Conservation (phyloP, 345 rosid species). For the Linum usitatissimum region DNA sequence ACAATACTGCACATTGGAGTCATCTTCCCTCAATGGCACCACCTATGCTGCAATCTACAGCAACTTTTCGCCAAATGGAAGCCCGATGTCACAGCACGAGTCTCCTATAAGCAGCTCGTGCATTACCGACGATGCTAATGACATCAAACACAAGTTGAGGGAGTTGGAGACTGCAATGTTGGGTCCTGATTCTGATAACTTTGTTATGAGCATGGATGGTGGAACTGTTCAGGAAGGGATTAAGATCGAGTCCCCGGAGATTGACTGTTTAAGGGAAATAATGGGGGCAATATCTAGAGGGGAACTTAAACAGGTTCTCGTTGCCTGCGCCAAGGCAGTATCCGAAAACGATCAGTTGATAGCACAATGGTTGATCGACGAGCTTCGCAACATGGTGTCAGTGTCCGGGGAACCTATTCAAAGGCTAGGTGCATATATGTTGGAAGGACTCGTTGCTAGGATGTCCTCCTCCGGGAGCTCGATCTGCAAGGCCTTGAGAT, state of each 20-base stretch:
- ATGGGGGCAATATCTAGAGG: constrained; percentile 40
- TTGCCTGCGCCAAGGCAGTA: constrained; percentile 67
- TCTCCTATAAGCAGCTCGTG: constrained; percentile 62
- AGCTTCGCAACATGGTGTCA: constrained; percentile 64
- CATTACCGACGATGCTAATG: constrained; percentile 53
- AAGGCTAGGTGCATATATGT: constrained; percentile 84
- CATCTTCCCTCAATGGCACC: constrained; percentile 36
- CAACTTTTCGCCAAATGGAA: constrained; percentile 37
- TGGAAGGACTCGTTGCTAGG: constrained; percentile 89
- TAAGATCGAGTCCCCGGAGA: constrained; percentile 15
- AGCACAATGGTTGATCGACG: constrained; percentile 62
- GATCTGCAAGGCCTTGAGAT: constrained; percentile 53
- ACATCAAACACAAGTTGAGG: constrained; percentile 56
- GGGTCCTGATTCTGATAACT: constrained; percentile 62
- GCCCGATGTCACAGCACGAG: constrained; percentile 42
- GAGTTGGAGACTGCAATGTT: constrained; percentile 76
- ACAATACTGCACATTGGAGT: constrained; percentile 51
- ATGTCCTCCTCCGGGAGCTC: constrained; percentile 74
- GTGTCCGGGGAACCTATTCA: constrained; percentile 96
- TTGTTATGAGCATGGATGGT: constrained; percentile 33
- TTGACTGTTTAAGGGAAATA: constrained; percentile 40
- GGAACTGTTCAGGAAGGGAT: constrained; percentile 14
- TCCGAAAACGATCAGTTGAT: constrained; percentile 55
- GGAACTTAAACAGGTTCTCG: constrained; percentile 55
- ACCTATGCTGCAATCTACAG: constrained; percentile 22